Base-by-base conservation (phyloP, 331 rosid species). In the Cydonia oblonga region DNA sequence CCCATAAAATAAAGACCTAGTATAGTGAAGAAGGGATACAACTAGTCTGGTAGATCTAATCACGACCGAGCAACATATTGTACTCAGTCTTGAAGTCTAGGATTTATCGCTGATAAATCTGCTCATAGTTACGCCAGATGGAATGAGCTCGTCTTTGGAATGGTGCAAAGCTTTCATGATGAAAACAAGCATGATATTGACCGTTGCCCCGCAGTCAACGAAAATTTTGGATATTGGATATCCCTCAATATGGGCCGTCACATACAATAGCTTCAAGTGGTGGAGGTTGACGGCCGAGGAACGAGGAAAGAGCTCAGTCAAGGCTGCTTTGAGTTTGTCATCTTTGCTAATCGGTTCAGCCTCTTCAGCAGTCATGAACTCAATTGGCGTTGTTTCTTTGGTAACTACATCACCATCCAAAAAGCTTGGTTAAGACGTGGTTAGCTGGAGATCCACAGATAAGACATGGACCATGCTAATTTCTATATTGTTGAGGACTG, bases 321-420 rank as follows among this genome's bases (percentile, higher is more conserved):
- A 2, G 2, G 40, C 0, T 44, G 0, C 52, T 44, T 0, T 44
- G 6, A 42, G 52, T 6, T 44, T 44, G 1, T 44, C 7, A 0
- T 44, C 0, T 44, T 44, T 44, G 7, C 52, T 0, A 44, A 44
- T 42, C 3, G 0, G 1, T 44, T 0, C 0, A 0, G 7, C 3
- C 19, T 44, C 1, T 44, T 14, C 7, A 0, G 0, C 2, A 44
- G 0, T 2, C 19, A 44, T 0, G 19, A 44, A 44, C 19, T 44
- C 7, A 0, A 14, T 19, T 14, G 0, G 0, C 0, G 1, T 44
- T 44, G 51, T 44, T 44, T 44, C 3, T 44, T 14, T 7, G 0
- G 1, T 4, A 44, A 44, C 52, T 19, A 44, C 19, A 44, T 44
- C 7, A 44, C 7, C 0, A 44, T 44, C 7, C 7, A 14, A 44